A percentile compares a stretch with the other conserved stretches of the same genome.
These are phyloP conservation scores for Geosiphon pyriformis DNA, from an alignment of 192 early-diverging fungal genomes.

Conservation along the genomic window DNA sequence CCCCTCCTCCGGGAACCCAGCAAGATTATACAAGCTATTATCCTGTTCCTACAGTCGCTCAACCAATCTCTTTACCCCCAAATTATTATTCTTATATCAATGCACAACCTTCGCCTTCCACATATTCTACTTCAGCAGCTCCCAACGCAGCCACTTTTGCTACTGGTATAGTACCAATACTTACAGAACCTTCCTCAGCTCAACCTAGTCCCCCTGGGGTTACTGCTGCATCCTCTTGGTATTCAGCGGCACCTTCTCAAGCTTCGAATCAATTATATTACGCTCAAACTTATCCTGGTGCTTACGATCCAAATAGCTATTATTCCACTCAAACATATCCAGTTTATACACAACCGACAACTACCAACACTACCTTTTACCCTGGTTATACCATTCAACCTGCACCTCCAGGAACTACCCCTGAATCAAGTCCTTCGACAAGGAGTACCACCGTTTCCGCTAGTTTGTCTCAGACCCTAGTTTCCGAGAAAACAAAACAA, in stretches of 20 bases:
- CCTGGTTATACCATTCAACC: background rate
- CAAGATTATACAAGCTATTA: conserved; percentile 11
- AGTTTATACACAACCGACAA: conserved; percentile 9
- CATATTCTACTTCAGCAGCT: no score
- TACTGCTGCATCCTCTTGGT: conserved; percentile 21
- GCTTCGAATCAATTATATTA: conserved; percentile 8
- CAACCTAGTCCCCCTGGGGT: conserved; percentile 25
- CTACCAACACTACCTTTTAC: conserved; percentile 11
- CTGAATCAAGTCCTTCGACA: conserved; percentile 27
- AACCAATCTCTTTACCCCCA: background rate
- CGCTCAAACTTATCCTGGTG: conserved; percentile 9
- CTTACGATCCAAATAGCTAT: conserved; percentile 21
- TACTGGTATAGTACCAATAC: conserved; percentile 13
- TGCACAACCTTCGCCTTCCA: conserved; percentile 7
- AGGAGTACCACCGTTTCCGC: conserved; percentile 17
- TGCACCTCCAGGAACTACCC: conserved; percentile 21
- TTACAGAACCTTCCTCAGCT: conserved; percentile 18
- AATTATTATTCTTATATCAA: background rate
- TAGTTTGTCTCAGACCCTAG: conserved; percentile 27
- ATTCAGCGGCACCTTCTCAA: conserved; percentile 19
- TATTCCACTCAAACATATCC: conserved; percentile 10
- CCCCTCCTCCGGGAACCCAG: conserved; percentile 20
- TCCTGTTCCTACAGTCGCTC: background rate
- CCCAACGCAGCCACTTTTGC: no score
- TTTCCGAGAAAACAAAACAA: background rate